phyloP scores from a whole-genome alignment of 306 rosid genomes.

The Casuarina glauca region DNA sequence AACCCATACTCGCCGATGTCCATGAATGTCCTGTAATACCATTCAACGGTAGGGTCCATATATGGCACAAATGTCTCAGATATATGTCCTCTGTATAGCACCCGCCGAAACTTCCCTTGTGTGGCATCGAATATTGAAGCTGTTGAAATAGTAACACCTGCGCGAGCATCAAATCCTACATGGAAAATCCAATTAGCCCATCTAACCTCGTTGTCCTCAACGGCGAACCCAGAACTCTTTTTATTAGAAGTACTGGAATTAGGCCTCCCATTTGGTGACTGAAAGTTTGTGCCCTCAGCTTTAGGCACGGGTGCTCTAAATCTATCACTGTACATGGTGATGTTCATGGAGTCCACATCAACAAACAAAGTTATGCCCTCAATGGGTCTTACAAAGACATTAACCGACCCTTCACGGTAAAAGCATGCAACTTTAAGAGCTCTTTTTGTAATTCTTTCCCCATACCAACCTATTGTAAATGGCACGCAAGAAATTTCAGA shows the following conservation, averaged over 20 bases:
- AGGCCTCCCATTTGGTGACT: slow-evolving; percentile 26
- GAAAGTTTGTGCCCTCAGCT: slow-evolving; percentile 72
- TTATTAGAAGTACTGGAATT: slow-evolving; percentile 30
- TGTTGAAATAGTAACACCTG: slow-evolving; percentile 71
- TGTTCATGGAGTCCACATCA: slow-evolving; percentile 72
- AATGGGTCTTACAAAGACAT: slow-evolving; percentile 79
- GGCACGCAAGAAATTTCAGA: slow-evolving; percentile 83
- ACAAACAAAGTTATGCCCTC: slow-evolving; percentile 64
- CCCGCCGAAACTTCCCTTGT: slow-evolving; percentile 45
- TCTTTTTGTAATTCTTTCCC: slow-evolving; percentile 58
- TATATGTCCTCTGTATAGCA: slow-evolving; percentile 84
- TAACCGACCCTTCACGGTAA: slow-evolving; percentile 61
- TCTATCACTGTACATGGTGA: slow-evolving; percentile 59
- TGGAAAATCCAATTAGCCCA: slow-evolving; percentile 84
- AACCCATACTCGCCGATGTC: slow-evolving; percentile 87
- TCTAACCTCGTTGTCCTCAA: slow-evolving; percentile 54
- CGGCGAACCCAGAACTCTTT: slow-evolving; percentile 41
- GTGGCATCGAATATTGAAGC: slow-evolving; percentile 71
- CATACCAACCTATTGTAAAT: slow-evolving; percentile 82
- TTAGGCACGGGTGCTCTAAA: slow-evolving; percentile 61
- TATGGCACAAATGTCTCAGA: slow-evolving; percentile 89
- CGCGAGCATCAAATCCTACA: slow-evolving; percentile 78
- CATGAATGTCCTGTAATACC: slow-evolving; percentile 89
- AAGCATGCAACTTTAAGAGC: slow-evolving; percentile 62
- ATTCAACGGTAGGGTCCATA: slow-evolving; percentile 75